Percentiles rank a stretch among this genome's conserved stretches.
Evolutionary conservation across 352 stramenopile species (phyloP).

Genomic region (Globisporangium cystogenes): DNA sequence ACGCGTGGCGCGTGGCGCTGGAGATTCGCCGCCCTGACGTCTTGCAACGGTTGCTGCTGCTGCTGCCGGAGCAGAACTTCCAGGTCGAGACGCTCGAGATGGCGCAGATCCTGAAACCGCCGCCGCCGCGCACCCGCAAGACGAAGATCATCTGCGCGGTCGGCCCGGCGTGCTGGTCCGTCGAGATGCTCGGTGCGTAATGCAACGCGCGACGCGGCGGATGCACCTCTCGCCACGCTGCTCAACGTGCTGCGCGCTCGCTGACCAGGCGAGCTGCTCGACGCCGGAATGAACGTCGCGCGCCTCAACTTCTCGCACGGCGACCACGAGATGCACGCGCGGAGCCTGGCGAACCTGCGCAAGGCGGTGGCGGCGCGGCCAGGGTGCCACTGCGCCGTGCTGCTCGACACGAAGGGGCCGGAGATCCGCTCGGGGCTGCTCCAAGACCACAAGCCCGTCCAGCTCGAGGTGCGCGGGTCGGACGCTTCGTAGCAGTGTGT

Average conservation of each 20-base stretch:
- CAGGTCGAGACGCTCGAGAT: conserved; percentile 57
- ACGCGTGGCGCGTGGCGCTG: no score
- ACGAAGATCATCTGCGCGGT: conserved; percentile 99
- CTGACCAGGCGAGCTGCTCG: conserved; percentile 48
- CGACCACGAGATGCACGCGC: conserved; percentile 92
- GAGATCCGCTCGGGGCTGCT: conserved; percentile 93
- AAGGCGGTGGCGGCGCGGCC: conserved; percentile 61
- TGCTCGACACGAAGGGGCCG: conserved; percentile 97
- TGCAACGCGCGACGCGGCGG: not conserved
- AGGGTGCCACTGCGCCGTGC: conserved; percentile 84
- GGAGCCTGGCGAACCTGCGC: conserved; percentile 88
- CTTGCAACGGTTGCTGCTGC: not conserved
- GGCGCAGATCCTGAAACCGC: conserved; percentile 66
- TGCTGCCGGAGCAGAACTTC: conserved; percentile 39
- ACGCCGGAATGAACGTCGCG: conserved; percentile 96
- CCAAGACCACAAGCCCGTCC: conserved; percentile 59
- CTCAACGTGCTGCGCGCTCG: no score
- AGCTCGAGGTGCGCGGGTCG: conserved; percentile 45
- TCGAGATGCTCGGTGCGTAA: conserved; percentile 89
- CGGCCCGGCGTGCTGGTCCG: conserved; percentile 95
- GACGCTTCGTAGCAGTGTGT: not conserved
- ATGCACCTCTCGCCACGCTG: not conserved
- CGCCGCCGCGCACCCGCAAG: conserved; percentile 58
- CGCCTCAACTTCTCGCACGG: conserved; percentile 99
- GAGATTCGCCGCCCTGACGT: no score